phyloP scores from a whole-genome alignment of 2,329 filamentous ascomycete genomes.

The Alternaria panax region DNA sequence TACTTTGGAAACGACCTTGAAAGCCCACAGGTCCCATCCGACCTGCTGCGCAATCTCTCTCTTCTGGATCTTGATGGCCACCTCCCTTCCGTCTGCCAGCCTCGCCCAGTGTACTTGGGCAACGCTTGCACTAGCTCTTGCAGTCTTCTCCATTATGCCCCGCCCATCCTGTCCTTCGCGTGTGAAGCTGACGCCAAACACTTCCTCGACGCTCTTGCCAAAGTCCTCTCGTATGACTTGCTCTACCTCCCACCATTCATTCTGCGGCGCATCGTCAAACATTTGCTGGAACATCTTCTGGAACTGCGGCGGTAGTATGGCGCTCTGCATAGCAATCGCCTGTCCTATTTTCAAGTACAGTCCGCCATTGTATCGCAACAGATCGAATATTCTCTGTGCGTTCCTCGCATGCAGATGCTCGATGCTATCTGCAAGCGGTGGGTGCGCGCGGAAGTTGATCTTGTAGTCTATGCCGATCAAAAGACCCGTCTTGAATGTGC shows the following conservation, averaged over 20 bases:
- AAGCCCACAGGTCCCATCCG: slow-evolving; percentile 93
- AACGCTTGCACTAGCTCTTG: slow-evolving; percentile 84
- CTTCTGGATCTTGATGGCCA: slow-evolving; percentile 97
- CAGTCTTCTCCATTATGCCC: slow-evolving; percentile 74
- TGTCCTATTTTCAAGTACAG: slow-evolving; percentile 98
- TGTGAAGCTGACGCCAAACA: slow-evolving; percentile 87
- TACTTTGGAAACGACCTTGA: slow-evolving; percentile 83
- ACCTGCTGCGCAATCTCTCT: slow-evolving; percentile 90
- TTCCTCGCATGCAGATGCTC: slow-evolving; percentile 82
- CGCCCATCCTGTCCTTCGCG: slow-evolving; percentile 62
- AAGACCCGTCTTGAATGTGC: slow-evolving; percentile 81
- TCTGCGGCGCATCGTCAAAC: slow-evolving; percentile 98
- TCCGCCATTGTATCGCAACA: slow-evolving; percentile 86
- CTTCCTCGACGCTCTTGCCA: slow-evolving; percentile 81
- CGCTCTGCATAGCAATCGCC: slow-evolving; percentile 97
- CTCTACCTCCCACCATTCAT: slow-evolving; percentile 85
- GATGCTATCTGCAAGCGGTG: slow-evolving; percentile 75
- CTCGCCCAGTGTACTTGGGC: slow-evolving; percentile 97
- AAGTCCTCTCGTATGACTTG: slow-evolving; percentile 88
- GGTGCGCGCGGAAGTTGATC: slow-evolving; percentile 87
- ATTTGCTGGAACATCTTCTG: slow-evolving; percentile 95
- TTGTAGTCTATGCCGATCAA: slow-evolving; percentile 93
- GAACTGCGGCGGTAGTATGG: slow-evolving; percentile 90
- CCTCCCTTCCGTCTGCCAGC: slow-evolving; percentile 83
- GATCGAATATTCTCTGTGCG: slow-evolving; percentile 80